phyloP scores from a whole-genome alignment of 78 protist genomes.

The Dictyostelium capitatum region DNA sequence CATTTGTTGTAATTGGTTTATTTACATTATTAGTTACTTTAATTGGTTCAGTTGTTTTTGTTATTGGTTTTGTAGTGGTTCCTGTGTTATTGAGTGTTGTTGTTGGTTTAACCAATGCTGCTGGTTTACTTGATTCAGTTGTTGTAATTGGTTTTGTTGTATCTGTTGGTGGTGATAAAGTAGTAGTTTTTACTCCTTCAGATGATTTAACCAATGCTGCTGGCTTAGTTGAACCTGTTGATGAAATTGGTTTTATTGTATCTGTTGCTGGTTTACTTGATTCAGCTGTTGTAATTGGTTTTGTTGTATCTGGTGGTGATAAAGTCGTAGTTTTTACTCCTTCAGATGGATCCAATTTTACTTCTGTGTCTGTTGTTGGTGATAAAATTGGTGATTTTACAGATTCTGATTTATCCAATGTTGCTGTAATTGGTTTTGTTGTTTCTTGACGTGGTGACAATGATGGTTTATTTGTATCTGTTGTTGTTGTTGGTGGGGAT shows the following conservation, averaged over 20 bases:
- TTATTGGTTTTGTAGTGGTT: not conserved
- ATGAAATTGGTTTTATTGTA: not conserved
- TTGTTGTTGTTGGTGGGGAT: not conserved
- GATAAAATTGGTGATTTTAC: not conserved
- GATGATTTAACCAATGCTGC: not conserved
- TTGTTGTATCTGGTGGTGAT: not conserved
- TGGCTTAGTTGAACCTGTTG: not conserved
- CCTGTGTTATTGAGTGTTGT: not conserved
- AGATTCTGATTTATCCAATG: not conserved
- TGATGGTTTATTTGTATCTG: too few species aligned
- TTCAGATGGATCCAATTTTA: not conserved
- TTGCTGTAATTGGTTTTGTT: not conserved
- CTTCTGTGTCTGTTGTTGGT: not conserved
- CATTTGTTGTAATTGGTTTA: too few species aligned
- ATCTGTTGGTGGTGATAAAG: not conserved
- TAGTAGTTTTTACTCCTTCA: not conserved
- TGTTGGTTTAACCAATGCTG: not conserved
- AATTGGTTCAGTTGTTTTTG: too few species aligned
- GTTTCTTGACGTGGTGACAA: too few species aligned
- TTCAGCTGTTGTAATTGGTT: not conserved
- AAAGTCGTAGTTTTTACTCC: not conserved
- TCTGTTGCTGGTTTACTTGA: not conserved
- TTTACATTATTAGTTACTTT: too few species aligned
- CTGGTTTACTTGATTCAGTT: not conserved
- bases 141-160: not conserved